Percentiles rank a stretch among this genome's conserved stretches.
These are phyloP conservation scores for Glarea lozoyensis DNA, from an alignment of 495 filamentous ascomycete genomes.

Conservation along the genomic window DNA sequence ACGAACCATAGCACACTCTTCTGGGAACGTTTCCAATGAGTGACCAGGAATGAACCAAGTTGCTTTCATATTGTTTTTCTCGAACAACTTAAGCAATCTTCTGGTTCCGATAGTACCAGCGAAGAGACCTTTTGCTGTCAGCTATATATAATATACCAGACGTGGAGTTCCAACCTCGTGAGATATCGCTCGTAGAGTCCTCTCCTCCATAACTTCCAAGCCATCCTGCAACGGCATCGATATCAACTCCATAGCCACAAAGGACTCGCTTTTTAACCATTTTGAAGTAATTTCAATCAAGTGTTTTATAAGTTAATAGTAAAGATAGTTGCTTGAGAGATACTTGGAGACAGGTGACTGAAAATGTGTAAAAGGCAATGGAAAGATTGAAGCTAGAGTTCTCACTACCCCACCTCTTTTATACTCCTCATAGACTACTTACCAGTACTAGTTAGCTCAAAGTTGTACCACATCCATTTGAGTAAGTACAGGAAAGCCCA, in stretches of 20 bases:
- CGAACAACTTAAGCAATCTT: constrained; percentile 64
- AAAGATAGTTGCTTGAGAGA: not conserved
- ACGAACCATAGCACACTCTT: constrained; percentile 63
- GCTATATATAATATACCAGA: not conserved
- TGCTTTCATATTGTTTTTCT: constrained; percentile 73
- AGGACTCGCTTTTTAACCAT: constrained; percentile 58
- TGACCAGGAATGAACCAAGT: constrained; percentile 83
- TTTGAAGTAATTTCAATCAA: constrained; percentile 2
- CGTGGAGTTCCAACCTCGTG: constrained; percentile 36
- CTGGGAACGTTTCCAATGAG: constrained; percentile 67
- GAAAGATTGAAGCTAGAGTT: too few species aligned
- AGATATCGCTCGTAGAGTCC: constrained; percentile 60
- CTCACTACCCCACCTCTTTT: too few species aligned
- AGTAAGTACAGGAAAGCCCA: not conserved
- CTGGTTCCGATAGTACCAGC: constrained; percentile 65
- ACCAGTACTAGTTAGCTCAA: too few species aligned
- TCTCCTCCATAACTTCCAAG: constrained; percentile 65
- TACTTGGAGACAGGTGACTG: not conserved
- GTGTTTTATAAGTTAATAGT: not conserved
- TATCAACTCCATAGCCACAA: constrained; percentile 47
- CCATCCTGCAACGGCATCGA: constrained; percentile 67
- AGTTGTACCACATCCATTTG: too few species aligned
- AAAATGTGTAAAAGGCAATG: too few species aligned
- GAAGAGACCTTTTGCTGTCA: constrained; percentile 44
- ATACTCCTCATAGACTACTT: too few species aligned